phyloP scores from a whole-genome alignment of 805 yeast genomes.

The Candida broadrunensis region DNA sequence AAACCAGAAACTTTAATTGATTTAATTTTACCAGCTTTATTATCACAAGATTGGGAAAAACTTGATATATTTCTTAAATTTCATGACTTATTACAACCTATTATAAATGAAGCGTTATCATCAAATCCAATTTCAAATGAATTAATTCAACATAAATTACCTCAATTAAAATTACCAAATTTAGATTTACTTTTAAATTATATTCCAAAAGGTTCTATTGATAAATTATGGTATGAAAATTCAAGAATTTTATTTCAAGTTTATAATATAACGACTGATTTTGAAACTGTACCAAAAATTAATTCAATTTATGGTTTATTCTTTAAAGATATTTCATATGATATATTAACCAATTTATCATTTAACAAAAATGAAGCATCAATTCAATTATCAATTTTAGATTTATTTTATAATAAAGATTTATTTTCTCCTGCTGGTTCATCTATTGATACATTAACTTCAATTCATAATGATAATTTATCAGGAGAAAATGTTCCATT shows the following conservation, averaged over 20 bases:
- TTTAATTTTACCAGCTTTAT: constrained; percentile 50
- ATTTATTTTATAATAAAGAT: constrained; percentile 63
- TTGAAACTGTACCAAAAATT: constrained; percentile 55
- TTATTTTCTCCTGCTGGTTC: constrained; percentile 60
- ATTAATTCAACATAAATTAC: constrained; percentile 37
- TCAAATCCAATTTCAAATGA: constrained; percentile 37
- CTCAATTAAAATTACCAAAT: constrained; percentile 35
- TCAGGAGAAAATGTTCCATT: constrained; percentile 39
- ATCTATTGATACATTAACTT: constrained; percentile 64
- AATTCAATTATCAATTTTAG: constrained; percentile 73
- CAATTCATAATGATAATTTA: constrained; percentile 40
- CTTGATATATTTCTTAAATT: constrained; percentile 30
- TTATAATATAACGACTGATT: constrained; percentile 50
- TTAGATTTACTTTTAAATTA: constrained; percentile 12
- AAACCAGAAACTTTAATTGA: constrained; percentile 46
- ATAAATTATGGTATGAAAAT: constrained; percentile 57
- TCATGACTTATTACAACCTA: constrained; percentile 27
- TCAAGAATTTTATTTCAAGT: constrained; percentile 64
- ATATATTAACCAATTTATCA: constrained; percentile 74
- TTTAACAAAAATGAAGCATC: constrained; percentile 88
- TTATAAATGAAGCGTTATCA: constrained; percentile 27
- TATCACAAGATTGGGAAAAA: constrained; percentile 38
- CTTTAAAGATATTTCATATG: constrained; percentile 72
- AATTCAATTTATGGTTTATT: constrained; percentile 46
- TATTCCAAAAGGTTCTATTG: constrained; percentile 39